These are phyloP conservation scores for Elongisporangium prolatum DNA, from an alignment of 352 stramenopile species.

Conservation along the genomic window DNA sequence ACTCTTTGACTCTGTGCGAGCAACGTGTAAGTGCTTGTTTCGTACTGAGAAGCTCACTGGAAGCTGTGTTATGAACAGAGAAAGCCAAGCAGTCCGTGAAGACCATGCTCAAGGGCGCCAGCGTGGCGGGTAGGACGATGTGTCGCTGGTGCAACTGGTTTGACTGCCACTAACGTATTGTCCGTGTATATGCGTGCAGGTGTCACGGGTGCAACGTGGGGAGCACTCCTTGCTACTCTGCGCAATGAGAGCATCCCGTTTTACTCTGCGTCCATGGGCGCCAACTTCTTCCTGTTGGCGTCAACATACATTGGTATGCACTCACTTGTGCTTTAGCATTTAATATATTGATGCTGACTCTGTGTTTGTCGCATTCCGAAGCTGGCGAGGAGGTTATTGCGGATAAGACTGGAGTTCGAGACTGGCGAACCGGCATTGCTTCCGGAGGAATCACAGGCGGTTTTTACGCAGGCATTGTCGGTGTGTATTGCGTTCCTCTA, in stretches of 20 bases:
- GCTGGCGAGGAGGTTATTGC: conserved; percentile 76
- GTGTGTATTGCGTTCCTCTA: conserved; percentile 19
- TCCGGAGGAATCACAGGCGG: conserved; percentile 64
- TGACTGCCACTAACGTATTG: background rate
- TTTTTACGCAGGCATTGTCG: conserved; percentile 65
- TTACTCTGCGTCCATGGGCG: conserved; percentile 77
- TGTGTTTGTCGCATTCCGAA: too few species aligned
- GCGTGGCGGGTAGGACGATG: conserved; percentile 28
- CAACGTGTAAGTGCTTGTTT: conserved; percentile 5
- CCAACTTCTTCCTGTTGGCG: conserved; percentile 81
- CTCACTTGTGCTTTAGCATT: background rate
- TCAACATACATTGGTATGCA: conserved; percentile 78
- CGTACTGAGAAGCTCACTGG: background rate
- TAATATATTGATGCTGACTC: background rate
- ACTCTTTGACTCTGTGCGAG: conserved; percentile 10
- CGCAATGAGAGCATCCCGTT: conserved; percentile 79
- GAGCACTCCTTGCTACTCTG: conserved; percentile 52
- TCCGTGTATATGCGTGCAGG: conserved; percentile 15
- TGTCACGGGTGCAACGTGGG: conserved; percentile 43
- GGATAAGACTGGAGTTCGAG: conserved; percentile 58
- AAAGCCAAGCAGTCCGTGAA: conserved; percentile 66
- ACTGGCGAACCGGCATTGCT: conserved; percentile 47
- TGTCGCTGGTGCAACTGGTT: background rate
- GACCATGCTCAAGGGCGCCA: conserved; percentile 63
- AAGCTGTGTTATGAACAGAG: conserved; percentile 15